A percentile compares a stretch with the other conserved stretches of the same genome.
phyloP scores from a whole-genome alignment of 106 monocot species.

The Xerophyta viscosa region DNA sequence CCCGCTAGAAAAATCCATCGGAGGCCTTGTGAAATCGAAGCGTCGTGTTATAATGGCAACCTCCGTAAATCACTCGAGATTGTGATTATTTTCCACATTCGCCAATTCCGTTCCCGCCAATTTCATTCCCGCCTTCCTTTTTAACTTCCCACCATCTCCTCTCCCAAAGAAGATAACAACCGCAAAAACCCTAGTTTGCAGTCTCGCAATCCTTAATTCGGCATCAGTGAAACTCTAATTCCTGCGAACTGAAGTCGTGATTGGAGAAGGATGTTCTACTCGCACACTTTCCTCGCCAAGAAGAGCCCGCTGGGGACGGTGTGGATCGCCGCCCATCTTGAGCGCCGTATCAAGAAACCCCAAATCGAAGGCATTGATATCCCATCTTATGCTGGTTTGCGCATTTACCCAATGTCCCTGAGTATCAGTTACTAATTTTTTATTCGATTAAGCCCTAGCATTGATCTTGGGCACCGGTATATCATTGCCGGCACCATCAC shows the following conservation, averaged over 20 bases:
- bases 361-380: constrained; percentile 73
- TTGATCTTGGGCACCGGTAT: too few species aligned
- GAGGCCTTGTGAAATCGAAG: too few species aligned
- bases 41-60: too few species aligned
- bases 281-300: constrained; percentile 66
- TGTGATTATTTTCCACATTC: too few species aligned
- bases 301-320: constrained; percentile 80
- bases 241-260: not conserved
- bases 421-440: too few species aligned
- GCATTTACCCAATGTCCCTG: too few species aligned
- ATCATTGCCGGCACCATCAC: too few species aligned
- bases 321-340: constrained; percentile 90
- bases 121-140: constrained; percentile 2
- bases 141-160: not conserved
- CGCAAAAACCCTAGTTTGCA: too few species aligned
- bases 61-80: too few species aligned
- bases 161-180: not conserved
- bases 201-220: not conserved
- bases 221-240: constrained; percentile 2
- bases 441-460: too few species aligned
- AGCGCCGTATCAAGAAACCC: constrained; percentile 70
- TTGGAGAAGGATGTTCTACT: constrained; percentile 70
- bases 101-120: not conserved
- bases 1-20: too few species aligned
- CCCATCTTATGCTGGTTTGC: constrained; percentile 52